Evolutionary conservation across 441 rosid genomes (phyloP).

Genomic region (Hura crepitans): DNA sequence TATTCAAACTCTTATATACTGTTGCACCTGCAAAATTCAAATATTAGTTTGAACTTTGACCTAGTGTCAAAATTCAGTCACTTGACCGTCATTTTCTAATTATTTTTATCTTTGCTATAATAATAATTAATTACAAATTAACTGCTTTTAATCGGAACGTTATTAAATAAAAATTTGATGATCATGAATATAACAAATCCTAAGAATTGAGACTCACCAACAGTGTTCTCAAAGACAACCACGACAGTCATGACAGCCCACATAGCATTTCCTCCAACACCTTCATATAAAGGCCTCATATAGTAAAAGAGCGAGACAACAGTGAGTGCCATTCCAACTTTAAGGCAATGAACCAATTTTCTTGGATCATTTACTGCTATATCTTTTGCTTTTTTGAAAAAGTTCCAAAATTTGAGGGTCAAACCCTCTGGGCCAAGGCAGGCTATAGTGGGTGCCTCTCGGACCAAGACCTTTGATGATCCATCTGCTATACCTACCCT

Average conservation of each 20-base stretch:
- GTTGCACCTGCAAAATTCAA: conserved; percentile 55
- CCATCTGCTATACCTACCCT: conserved; percentile 42
- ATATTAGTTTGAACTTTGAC: background rate
- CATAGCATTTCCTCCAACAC: conserved; percentile 67
- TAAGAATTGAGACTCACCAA: conserved; percentile 40
- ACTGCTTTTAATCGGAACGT: no score
- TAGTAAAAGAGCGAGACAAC: conserved; percentile 61
- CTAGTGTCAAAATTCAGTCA: no score
- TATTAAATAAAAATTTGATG: no score
- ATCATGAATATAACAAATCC: background rate
- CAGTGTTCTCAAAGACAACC: conserved; percentile 75
- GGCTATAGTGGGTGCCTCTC: conserved; percentile 23
- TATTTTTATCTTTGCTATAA: no score
- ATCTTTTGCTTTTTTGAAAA: conserved; percentile 40
- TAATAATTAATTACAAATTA: no score
- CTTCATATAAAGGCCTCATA: conserved; percentile 56
- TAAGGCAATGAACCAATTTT: conserved; percentile 60
- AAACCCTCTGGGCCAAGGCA: conserved; percentile 16
- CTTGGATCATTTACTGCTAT: conserved; percentile 59
- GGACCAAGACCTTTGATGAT: conserved; percentile 36
- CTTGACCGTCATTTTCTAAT: no score
- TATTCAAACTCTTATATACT: conserved; percentile 59
- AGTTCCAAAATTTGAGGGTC: conserved; percentile 23
- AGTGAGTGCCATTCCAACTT: conserved; percentile 63
- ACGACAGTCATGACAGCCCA: conserved; percentile 91